Evolutionary conservation across 2,329 filamentous ascomycete genomes (phyloP), one percentile per base, ranked within the genome.

Genomic region (Fusarium poae): DNA sequence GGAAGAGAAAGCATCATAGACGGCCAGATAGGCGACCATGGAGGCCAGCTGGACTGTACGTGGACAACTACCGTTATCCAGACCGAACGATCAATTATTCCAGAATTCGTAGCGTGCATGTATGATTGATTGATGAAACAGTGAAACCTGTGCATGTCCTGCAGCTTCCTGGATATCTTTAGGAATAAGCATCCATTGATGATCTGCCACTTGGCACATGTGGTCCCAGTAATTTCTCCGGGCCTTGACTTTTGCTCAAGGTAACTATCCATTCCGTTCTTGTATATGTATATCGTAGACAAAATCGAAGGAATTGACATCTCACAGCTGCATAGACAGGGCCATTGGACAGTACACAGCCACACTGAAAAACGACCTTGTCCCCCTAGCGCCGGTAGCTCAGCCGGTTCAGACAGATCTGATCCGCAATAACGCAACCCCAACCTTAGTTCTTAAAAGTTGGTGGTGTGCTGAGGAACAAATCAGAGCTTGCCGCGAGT

Each of bases 131-230:
- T 54, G 61, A 52, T 56, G 49, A 62, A 23, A 51, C 34, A 39
- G 23, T 29, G 32, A 51, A 51, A 39, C 48, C 32, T 16, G 35
- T 20, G n/a, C 34, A 40, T 51, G 18, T 52, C 29, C 39, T 29
- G 21, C 20, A 32, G 50, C 45, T 43, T 53, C 43, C 35, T 52
- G 43, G 27, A 43, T 25, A 35, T 62, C 46, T 51, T 51, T 20
- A 40, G 48, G 48, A 46, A 51, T 54, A 29, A 59, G 37, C 62
- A 62, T 62, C 53, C 66, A 67, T 68, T 67, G 58, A 69, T 66
- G 46, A 57, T 54, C 54, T 74, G 71, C 71, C 71, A 73, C 71
- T 57, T 73, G 60, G 66, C 63, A 48, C 7, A 64, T 67, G 66
- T 68, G 62, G 62, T 51, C 64, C 56, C 62, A 57, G 62, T 60